Conservation (phyloP, 768 basidiomycete genomes). For the Cyathus striatus region DNA sequence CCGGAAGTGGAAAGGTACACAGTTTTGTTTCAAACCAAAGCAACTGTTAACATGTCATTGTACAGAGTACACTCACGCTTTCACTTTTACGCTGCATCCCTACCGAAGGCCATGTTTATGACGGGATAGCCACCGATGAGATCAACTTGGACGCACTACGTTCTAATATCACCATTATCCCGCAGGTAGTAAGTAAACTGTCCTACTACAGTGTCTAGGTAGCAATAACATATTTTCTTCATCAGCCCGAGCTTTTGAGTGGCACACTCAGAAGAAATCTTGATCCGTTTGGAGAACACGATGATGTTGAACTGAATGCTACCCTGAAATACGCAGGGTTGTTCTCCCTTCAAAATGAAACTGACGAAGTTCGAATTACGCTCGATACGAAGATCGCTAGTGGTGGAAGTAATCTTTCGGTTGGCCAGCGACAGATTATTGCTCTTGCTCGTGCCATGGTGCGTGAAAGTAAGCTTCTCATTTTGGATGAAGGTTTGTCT, state of each 20-base stretch:
- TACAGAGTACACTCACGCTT: slow-evolving; percentile 42
- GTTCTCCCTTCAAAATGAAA: slow-evolving; percentile 24
- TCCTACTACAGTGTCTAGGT: background rate
- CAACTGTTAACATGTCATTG: background rate
- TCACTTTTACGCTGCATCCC: slow-evolving; percentile 51
- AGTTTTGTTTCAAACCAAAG: slow-evolving; percentile 1
- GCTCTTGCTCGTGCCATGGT: slow-evolving; percentile 57
- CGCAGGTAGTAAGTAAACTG: slow-evolving; percentile 24
- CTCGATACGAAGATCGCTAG: slow-evolving; percentile 33
- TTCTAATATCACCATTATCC: slow-evolving; percentile 51
- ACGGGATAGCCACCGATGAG: slow-evolving; percentile 36
- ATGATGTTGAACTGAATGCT: slow-evolving; percentile 32
- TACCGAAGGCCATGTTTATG: slow-evolving; percentile 45
- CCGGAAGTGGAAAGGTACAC: slow-evolving; percentile 31
- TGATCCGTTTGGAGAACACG: slow-evolving; percentile 50
- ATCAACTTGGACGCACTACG: slow-evolving; percentile 51
- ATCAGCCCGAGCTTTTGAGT: slow-evolving; percentile 38
- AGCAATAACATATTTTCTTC: background rate
- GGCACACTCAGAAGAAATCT: slow-evolving; percentile 48
- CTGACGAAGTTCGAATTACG: slow-evolving; percentile 44
- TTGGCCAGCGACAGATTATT: slow-evolving; percentile 65
- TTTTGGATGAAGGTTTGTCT: slow-evolving; percentile 50
- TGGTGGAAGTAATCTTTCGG: slow-evolving; percentile 62
- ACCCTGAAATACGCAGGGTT: slow-evolving; percentile 28
- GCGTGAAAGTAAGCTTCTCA: slow-evolving; percentile 47